Conservation (phyloP, 345 rosid genomes). For the Syzygium jambos region DNA sequence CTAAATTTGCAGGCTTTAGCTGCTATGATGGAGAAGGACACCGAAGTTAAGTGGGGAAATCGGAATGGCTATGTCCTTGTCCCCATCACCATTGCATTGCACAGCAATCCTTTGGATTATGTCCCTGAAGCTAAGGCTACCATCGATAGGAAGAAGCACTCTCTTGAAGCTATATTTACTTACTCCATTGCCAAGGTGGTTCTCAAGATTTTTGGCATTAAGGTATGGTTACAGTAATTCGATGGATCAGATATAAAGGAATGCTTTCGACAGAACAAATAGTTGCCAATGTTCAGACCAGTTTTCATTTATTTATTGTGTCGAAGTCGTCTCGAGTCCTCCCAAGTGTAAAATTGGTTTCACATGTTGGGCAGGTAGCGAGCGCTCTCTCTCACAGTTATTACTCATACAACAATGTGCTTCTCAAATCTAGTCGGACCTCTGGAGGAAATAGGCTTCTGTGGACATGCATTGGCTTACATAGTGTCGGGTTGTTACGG, state of each 20-base stretch:
- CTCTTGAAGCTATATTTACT: slow-evolving; percentile 15
- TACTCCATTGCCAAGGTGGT: slow-evolving; percentile 9
- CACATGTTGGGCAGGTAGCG: slow-evolving; percentile 5
- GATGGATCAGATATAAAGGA: not conserved
- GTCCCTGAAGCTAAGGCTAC: slow-evolving; percentile 14
- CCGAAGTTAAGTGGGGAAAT: slow-evolving; percentile 15
- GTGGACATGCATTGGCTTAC: slow-evolving; percentile 18
- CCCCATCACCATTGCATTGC: slow-evolving; percentile 7
- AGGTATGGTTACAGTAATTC: not conserved
- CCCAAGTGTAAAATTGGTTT: not conserved
- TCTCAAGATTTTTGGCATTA: slow-evolving; percentile 17
- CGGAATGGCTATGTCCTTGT: slow-evolving; percentile 11
- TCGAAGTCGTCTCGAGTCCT: not conserved
- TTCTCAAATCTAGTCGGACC: slow-evolving; percentile 27
- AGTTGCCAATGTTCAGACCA: not conserved
- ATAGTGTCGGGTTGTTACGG: slow-evolving; percentile 22
- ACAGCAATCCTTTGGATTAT: slow-evolving; percentile 13
- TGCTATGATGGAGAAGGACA: slow-evolving; percentile 19
- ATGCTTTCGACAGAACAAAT: not conserved
- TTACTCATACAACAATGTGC: slow-evolving; percentile 16
- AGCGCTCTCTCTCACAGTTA: slow-evolving; percentile 11
- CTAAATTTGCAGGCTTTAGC: slow-evolving; percentile 6
- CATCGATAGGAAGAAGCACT: slow-evolving; percentile 12
- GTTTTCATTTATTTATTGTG: not conserved
- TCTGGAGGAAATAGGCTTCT: slow-evolving; percentile 14